Evolutionary conservation across 2,329 filamentous ascomycete species (phyloP), one percentile per base, ranked within the genome.

Genomic region (Sclerotinia borealis): DNA sequence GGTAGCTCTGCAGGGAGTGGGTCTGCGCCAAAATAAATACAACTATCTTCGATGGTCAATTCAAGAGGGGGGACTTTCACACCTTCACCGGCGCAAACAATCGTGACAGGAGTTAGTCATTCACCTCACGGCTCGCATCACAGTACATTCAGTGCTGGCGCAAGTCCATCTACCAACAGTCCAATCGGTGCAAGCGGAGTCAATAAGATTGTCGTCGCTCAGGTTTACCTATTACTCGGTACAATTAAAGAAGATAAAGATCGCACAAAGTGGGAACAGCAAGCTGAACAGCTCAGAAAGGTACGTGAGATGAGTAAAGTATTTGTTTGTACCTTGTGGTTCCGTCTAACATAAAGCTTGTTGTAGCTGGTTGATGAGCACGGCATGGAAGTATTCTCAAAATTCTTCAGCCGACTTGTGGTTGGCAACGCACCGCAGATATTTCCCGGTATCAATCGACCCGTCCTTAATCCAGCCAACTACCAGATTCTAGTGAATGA

Each of bases 361-460:
- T 25, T 25, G 31, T 62, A 96, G 91, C 87, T 98, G 76, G 89
- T 98, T 80, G 89, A 96, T 85, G 93, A 93, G 73, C 89, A 96
- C 92, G 93, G 93, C 75, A 99, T 99, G 93, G 96, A 99, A 83
- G 92, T 97, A 75, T 97, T 93, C 77, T 88, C 91, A 66, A 96
- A 93, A 81, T 97, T 95, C 78, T 96, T 99, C 78, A 88, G 92
- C 77, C 91, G 93, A 78, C 83, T 98, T 75, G 86, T 99, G 74
- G 90, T 89, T 77, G 88, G 89, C 79, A 97, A 97, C 86, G 92
- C 93, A 72, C 81, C 88, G 68, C 89, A 95, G 73, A 95, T 99
- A 75, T 98, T 98, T 75, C 88, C 92, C 59, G 87, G 89, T 67
- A 81, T 88, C 61, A 90, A 85, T 72, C 85, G 92, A 77, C 84